Base-by-base conservation (phyloP, 441 rosid species). In the Gossypium schwendimanii region DNA sequence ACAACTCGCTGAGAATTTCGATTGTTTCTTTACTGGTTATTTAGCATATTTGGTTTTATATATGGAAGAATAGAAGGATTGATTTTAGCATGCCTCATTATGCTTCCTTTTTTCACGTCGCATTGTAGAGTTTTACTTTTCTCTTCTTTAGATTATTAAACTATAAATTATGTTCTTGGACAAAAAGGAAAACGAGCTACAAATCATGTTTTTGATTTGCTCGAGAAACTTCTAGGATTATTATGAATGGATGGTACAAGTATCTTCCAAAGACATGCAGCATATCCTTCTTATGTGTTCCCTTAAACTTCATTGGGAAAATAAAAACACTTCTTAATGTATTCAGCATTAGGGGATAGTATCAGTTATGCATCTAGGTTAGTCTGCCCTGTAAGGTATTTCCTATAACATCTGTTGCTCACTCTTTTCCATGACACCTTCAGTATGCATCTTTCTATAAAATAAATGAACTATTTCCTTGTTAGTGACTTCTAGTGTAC, bases 401-500 rank as follows among this genome's bases (percentile, higher is more conserved):
- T 52, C 68, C 55, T 54, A 14, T 14, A 45, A 20, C 5, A 58
- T 21, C 49, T 69, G 1, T 6, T 49, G 54, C n/a, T 44, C 10
- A 57, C 45, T 52, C 47, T 21, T 67, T 71, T 18, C 23, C 36
- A n/a, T 63, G 67, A 72, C 58, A 67, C n/a, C 8, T 60, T 45
- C 12, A 14, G 45, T 65, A 45, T 70, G 21, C 68, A 47, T 41
- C 44, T 84, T 65, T 74, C 45, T 47, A 21, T 15, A 50, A 50
- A 20, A 52, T 68, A 6, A 15, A 28, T 28, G 24, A 28, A 52
- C 41, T 50, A 52, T 47, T 45, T 17, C n/a, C 33, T 76, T 70
- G 61, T 44, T 17, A 52, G 24, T 72, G 68, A 77, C 72, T 69
- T 44, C n/a, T 73, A 23, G 71, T 31, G 15, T 68, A 60, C 60